These are phyloP conservation scores for Lipomyces yamanashiensis DNA, from an alignment of 805 yeast genomes.

Conservation along the genomic window DNA sequence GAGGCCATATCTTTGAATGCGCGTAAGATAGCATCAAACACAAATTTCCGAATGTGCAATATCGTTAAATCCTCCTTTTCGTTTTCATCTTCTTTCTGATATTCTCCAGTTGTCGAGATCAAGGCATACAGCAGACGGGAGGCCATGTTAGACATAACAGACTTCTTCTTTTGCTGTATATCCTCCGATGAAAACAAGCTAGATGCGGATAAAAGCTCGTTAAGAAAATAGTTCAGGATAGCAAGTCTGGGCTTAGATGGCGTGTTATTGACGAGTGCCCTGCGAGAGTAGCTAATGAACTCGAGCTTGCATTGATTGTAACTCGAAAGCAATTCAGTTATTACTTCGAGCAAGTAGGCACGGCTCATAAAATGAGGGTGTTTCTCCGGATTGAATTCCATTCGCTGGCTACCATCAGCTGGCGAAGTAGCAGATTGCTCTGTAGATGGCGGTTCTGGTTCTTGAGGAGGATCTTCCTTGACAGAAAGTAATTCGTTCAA, in stretches of 20 bases:
- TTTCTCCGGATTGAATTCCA: constrained; percentile 38
- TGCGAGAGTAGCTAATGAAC: constrained; percentile 73
- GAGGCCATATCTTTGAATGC: constrained; percentile 59
- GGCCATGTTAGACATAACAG: constrained; percentile 65
- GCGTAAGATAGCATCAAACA: constrained; percentile 68
- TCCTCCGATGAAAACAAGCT: constrained; percentile 44
- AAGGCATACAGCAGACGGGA: constrained; percentile 65
- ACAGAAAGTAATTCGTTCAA: constrained; percentile 66
- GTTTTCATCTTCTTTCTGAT: constrained; percentile 41
- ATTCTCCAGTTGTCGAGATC: constrained; percentile 60
- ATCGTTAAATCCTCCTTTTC: constrained; percentile 65
- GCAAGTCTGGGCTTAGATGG: constrained; percentile 70
- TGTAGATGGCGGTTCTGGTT: background rate
- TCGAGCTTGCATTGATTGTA: constrained; percentile 83
- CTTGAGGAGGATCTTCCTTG: constrained; percentile 40
- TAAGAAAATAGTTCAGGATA: constrained; percentile 74
- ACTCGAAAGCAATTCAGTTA: constrained; percentile 75
- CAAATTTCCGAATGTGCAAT: constrained; percentile 72
- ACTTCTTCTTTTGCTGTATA: constrained; percentile 48
- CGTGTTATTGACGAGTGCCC: constrained; percentile 20
- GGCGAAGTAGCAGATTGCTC: background rate
- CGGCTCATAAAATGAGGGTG: constrained; percentile 68
- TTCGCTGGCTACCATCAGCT: background rate
- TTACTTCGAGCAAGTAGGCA: constrained; percentile 66
- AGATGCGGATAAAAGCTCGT: constrained; percentile 69